Evolutionary conservation across 352 stramenopile species (phyloP).

Genomic region (Globisporangium spinosum): DNA sequence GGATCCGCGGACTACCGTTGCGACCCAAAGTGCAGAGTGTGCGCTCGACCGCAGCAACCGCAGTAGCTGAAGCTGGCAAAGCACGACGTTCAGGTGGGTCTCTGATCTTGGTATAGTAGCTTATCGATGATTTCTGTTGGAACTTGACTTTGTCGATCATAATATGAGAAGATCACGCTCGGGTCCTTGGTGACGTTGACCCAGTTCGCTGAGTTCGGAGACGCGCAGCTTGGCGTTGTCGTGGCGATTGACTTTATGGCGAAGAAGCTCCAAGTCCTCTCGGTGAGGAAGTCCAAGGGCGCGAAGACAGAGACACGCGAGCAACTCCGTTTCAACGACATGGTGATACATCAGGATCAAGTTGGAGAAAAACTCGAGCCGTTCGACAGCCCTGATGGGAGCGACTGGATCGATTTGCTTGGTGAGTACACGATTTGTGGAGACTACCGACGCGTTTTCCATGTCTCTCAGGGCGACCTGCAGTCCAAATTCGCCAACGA

Average conservation of each 20-base stretch:
- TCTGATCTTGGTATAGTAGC: not conserved
- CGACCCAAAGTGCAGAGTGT: slow-evolving; percentile 15
- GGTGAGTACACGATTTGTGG: slow-evolving; percentile 42
- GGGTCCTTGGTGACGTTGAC: slow-evolving; percentile 22
- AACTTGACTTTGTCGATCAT: not conserved
- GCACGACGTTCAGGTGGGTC: slow-evolving; percentile 21
- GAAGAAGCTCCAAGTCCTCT: slow-evolving; percentile 22
- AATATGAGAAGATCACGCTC: slow-evolving; percentile 17
- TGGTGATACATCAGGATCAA: slow-evolving; percentile 26
- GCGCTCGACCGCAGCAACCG: slow-evolving; percentile 20
- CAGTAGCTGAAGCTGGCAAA: slow-evolving; percentile 30
- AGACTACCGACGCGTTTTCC: slow-evolving; percentile 49
- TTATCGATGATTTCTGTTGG: not conserved
- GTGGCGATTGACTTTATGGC: slow-evolving; percentile 22
- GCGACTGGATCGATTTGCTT: slow-evolving; percentile 17
- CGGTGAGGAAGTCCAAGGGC: slow-evolving; percentile 7
- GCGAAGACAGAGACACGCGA: not conserved
- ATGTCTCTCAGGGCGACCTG: slow-evolving; percentile 27
- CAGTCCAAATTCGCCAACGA: slow-evolving; percentile 24
- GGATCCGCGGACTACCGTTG: too few species aligned
- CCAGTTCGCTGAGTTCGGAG: not conserved
- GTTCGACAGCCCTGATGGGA: slow-evolving; percentile 16
- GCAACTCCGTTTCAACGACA: slow-evolving; percentile 22
- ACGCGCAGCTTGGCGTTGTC: slow-evolving; percentile 14
- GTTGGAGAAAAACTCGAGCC: slow-evolving; percentile 27